Base-by-base conservation (phyloP, 1,284 basidiomycete species). In the Marasmius sp. region DNA sequence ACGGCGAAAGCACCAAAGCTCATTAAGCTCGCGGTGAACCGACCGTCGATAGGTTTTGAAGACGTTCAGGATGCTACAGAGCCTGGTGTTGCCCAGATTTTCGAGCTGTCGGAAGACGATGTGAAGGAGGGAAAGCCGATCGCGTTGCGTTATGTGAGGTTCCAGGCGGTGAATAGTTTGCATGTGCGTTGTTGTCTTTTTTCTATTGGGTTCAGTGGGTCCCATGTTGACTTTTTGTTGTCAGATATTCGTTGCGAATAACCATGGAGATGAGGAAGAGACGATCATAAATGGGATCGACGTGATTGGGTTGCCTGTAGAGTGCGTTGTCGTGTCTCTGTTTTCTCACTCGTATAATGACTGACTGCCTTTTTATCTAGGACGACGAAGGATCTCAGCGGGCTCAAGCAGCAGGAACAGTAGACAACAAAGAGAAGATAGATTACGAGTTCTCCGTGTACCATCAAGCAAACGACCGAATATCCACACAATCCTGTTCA, bases 261-360 rank as follows among this genome's bases (percentile, higher is more conserved):
- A 95, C 70, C 89, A 92, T 65, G 89, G 85, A 11, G 86, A 75
- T 47, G 86, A 85, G 56, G 90, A 93, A 53, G 84, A 86, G 67
- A 94, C 93, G 16, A 81, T 89, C 48, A 91, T 95, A 65, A 90
- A 94, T 72, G 84, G 79, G 27, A 78, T 95, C 58, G 92, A 95
- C 71, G 71, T 94, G 12, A 83, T 88, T 57, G 93, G 93, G 6
- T 69, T 83, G 18, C 79, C 85, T 7, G 79, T 85, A n/a, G 85
- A 85, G 85, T 88, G 69, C 56, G 87, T 81, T 4, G 33, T 12
- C n/a, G 41, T 8, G 50, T 38, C 57, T 37, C 38, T 52, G 43
- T n/a, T 39, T 54, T 38, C n/a, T 36, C 56, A 36, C n/a, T 34
- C 34, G 20, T 48, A 51, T 2, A 5, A 37, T 65, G 53, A 60